Percentiles rank a stretch among this genome's conserved stretches.
Conservation (phyloP, 2,329 filamentous ascomycete genomes). For the Fusarium gaditjirri region DNA sequence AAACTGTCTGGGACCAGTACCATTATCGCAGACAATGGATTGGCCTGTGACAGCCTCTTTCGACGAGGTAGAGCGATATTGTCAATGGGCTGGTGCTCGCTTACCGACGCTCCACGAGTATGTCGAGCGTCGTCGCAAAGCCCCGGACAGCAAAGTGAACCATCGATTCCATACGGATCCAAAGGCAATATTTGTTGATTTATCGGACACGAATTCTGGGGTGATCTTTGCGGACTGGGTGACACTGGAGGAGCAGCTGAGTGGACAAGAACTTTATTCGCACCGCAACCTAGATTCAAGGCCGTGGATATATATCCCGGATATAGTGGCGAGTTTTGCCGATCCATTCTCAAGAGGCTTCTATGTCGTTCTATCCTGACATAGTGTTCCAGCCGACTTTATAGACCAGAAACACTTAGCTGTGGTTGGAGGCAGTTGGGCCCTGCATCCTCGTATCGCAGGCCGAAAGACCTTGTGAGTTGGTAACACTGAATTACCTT, state of each 20-base stretch:
- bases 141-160: conserved; percentile 2
- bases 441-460: conserved; percentile 23
- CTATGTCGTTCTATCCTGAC: neutral
- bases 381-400: conserved; percentile 11
- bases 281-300: conserved; percentile 22
- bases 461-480: conserved; percentile 31
- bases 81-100: conserved; percentile 9
- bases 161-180: conserved; percentile 6
- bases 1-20: conserved; percentile 14
- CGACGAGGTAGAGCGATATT: conserved; percentile 22
- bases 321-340: conserved; percentile 12
- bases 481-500: rapidly evolving
- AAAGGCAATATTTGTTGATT: conserved; percentile 1
- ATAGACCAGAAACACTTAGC: conserved; percentile 26
- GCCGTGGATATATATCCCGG: conserved; percentile 30
- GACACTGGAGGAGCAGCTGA: conserved; percentile 30
- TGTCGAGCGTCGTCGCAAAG: conserved; percentile 3
- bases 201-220: conserved; percentile 5
- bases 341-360: rapidly evolving
- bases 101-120: conserved; percentile 21
- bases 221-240: conserved; percentile 14
- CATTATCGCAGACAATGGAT: conserved; percentile 7
- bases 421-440: conserved; percentile 27
- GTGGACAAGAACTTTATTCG: conserved; percentile 13
- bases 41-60: conserved; percentile 29